These are phyloP conservation scores for Agaricus bisporus DNA, from an alignment of 768 basidiomycete species.

Conservation along the genomic window DNA sequence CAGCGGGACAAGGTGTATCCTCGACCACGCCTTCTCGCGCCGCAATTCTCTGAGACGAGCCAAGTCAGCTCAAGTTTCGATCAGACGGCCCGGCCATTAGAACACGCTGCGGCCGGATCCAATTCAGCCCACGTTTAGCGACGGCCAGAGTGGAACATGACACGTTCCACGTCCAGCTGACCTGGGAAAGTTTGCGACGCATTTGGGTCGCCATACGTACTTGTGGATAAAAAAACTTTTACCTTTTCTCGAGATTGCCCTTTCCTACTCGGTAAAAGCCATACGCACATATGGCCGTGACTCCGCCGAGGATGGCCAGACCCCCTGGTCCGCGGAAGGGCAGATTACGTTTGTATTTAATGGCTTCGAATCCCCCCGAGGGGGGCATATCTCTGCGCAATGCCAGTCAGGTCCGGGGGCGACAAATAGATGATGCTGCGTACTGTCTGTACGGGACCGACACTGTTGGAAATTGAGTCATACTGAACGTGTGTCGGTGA, in stretches of 20 bases:
- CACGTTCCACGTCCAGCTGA: constrained; percentile 72
- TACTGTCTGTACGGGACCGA: constrained; percentile 60
- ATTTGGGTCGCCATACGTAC: background rate
- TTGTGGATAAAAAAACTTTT: constrained; percentile 27
- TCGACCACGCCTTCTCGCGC: constrained; percentile 91
- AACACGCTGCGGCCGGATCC: constrained; percentile 51
- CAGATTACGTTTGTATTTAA: constrained; percentile 95
- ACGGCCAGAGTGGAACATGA: constrained; percentile 49
- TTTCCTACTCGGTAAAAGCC: constrained; percentile 90
- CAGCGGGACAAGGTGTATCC: constrained; percentile 89
- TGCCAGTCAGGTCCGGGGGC: background rate
- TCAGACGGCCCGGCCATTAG: constrained; percentile 46
- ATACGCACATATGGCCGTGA: constrained; percentile 78
- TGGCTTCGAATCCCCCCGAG: constrained; percentile 81
- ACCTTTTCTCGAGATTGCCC: constrained; percentile 93
- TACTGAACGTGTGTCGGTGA: background rate
- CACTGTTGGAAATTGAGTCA: constrained; percentile 32
- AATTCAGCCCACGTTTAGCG: constrained; percentile 79
- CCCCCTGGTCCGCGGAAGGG: constrained; percentile 86
- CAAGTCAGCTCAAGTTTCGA: constrained; percentile 37
- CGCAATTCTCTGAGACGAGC: constrained; percentile 71
- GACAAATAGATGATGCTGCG: constrained; percentile 24
- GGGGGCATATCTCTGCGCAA: constrained; percentile 89
- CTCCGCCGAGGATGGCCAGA: constrained; percentile 78
- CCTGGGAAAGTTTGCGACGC: constrained; percentile 17